Base-by-base conservation (phyloP, 192 early-diverging fungal species). In the Backusella luteola region DNA sequence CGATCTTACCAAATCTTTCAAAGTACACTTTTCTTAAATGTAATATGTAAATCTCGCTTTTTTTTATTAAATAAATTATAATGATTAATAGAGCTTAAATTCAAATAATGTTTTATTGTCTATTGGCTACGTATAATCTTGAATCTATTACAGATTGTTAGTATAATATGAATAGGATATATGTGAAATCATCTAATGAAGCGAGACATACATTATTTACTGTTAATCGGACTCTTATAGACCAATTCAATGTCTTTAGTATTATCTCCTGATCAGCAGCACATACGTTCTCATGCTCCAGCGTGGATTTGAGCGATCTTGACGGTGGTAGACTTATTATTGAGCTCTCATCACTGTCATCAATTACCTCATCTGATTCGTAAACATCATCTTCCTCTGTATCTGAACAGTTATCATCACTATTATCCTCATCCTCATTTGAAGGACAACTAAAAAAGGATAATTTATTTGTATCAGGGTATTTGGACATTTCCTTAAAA, bases 391-490 rank as follows among this genome's bases (percentile, higher is more conserved):
- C 23, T 6, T 15, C 42, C 5, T 71, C 39, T 46, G 4, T 29
- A 71, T 34, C 29, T 26, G 70, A 38, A 23, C 35, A 35, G 19
- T 14, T 41, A 12, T 41, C 34, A 6, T 75, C 66, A 52, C 11
- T 26, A 3, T 67, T 63, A 41, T 66, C 32, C 1, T 67, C 66
- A 32, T 35, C 35, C 32, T 63, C 72, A 21, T 15, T 56, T n/a
- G 29, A 11, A 14, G 32, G 34, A 14, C 14, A 32, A 19, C 59
- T 67, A 46, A 75, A 75, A 46, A 75, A 75, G 6, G 67, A 29
- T 26, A 75, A 34, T 32, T 75, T 75, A 41, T 66, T 75, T 23
- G 66, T 42, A 34, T 75, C 74, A 8, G 74, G 74, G 32, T 67
- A 75, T 12, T 32, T 41, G 8, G n/a, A 34, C 74, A 75, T 75